Conservation (phyloP, 1,284 basidiomycete genomes). For the Ustilago loliicola region DNA sequence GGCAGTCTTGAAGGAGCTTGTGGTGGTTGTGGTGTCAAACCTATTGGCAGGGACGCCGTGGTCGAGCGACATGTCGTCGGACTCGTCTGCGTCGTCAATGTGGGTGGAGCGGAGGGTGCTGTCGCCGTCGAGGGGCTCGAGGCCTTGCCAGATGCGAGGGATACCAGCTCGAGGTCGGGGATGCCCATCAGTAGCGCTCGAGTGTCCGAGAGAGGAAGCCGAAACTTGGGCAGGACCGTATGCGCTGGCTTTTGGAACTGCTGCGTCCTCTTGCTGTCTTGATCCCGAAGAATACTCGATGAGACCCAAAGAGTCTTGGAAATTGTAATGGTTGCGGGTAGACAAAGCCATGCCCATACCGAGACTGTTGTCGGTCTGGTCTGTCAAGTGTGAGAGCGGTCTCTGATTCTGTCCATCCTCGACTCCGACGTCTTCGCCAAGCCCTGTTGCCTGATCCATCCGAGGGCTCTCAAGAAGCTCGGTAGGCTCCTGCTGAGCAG, state of each 20-base stretch:
- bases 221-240: conserved; percentile 1
- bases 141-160: conserved; percentile 54
- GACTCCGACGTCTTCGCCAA: conserved; percentile 5
- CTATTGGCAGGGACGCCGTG: conserved; percentile 31
- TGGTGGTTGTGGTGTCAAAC: conserved; percentile 45
- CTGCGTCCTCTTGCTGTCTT: conserved; percentile 11
- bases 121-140: conserved; percentile 36
- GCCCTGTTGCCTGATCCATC: conserved; percentile 3
- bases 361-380: conserved; percentile 29
- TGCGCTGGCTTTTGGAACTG: neutral
- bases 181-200: conserved; percentile 14
- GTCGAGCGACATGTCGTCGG: conserved; percentile 36
- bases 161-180: conserved; percentile 41
- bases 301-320: conserved; percentile 21
- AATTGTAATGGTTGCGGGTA: conserved; percentile 23
- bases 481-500: neutral
- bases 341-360: conserved; percentile 28
- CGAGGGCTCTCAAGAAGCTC: conserved; percentile 27
- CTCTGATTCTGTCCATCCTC: conserved; percentile 3
- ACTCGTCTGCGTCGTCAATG: conserved; percentile 39
- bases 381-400: conserved; percentile 27
- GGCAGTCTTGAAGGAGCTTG: conserved; percentile 45
- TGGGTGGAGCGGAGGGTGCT: conserved; percentile 27
- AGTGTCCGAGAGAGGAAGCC: conserved; percentile 16
- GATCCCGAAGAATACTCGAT: conserved; percentile 24